Evolutionary conservation across 2,329 filamentous ascomycete genomes (phyloP), one percentile per base, ranked within the genome.

Genomic region (Alternaria dauci): DNA sequence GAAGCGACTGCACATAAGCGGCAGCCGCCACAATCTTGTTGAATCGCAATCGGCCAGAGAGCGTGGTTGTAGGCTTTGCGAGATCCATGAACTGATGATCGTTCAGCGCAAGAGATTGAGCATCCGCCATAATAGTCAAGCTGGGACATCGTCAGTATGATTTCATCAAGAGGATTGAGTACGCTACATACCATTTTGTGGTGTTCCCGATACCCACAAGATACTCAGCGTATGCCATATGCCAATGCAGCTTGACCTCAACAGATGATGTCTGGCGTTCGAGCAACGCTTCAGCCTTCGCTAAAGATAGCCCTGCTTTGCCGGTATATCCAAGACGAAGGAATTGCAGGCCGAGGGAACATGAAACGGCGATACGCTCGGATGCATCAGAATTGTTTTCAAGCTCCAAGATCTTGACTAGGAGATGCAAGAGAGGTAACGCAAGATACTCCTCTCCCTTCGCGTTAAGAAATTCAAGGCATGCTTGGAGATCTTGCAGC

Each of bases 151-250:
- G 58, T 76, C 55, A 76, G 67, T 39, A 25, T 23, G 14, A n/a
- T 12, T n/a, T 39, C 18, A 8, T 5, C n/a, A 34, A 16, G 4
- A 32, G n/a, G 1, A 8, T 20, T 0, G 5, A 57, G 9, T 9
- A 8, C 14, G 25, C 4, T 20, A 28, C 68, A 68, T 72, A 80
- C 78, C 83, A 90, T 77, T 90, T 88, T 9, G 88, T 84, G 16
- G 86, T 79, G 51, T 88, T 87, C 9, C 90, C 90, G 12, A 89
- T 85, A 1, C 86, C 86, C 18, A 94, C 81, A 28, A 89, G 83
- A 74, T 93, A 93, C 74, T 96, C 92, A 0, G 91, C 89, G 62
- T 89, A 88, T 0, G 88, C 87, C 7, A 97, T 79, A 65, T 93
- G 86, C 75, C 90, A 90, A 34, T 83, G 81, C 14, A 90, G 67